Evolutionary conservation across 345 rosid genomes (phyloP), one percentile per base, ranked within the genome.

Genomic region (Turnera subulata): DNA sequence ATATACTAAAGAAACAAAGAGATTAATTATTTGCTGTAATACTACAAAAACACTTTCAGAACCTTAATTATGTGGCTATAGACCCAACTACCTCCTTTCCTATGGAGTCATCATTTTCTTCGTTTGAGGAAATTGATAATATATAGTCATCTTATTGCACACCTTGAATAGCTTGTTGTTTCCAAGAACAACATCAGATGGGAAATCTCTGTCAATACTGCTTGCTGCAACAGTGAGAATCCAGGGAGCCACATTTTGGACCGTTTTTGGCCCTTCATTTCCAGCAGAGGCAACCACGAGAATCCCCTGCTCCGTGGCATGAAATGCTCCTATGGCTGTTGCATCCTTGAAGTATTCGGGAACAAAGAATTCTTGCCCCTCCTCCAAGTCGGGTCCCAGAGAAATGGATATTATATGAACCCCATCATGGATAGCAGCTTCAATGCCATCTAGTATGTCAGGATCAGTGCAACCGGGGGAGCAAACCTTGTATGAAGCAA

Each of bases 261-360:
- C 85, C 1, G 92, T 63, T 24, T 72, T 78, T 17, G 96, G 96
- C 6, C 96, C 98, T 25, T 73, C 81, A 44, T 91, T 91, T 18
- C 98, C 98, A 0, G 90, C 95, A 0, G 98, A 86, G 70, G 92
- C 84, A 35, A 88, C 81, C 62, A 86, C 96, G 1, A 70, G 52
- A 50, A 91, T 91, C 56, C 92, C 87, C 32, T 77, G 72, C 45
- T 88, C 79, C 50, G 75, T 73, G 0, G 98, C 95, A 38, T 88
- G 96, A 59, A 86, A 91, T 0, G 96, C 71, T 68, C 98, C 98
- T 3, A 91, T 78, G 49, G 95, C 86, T 12, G 88, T 81, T 16
- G 95, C 85, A 70, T 91, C 98, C 1, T 37, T 44, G 23, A 26
- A 57, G 9, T 80, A 7, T 4, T 76, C 77, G 8, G 5, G 4